These are phyloP conservation scores for Teratosphaeria epicoccoides DNA, from an alignment of 2,329 filamentous ascomycete species.

Conservation along the genomic window DNA sequence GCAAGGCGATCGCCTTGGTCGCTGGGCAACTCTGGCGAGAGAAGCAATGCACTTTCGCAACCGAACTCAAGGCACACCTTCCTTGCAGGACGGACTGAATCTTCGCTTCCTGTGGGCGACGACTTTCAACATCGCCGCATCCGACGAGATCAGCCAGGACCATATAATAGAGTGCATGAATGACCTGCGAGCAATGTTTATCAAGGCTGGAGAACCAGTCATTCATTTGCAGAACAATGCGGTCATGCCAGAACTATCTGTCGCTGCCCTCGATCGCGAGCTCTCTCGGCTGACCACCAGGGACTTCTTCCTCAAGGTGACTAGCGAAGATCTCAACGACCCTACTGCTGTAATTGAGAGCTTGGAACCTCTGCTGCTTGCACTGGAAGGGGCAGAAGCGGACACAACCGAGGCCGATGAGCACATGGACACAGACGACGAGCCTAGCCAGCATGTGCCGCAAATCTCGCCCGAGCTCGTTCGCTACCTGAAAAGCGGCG, in stretches of 20 bases:
- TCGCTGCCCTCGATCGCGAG: slow-evolving; percentile 75
- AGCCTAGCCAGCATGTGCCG: background rate
- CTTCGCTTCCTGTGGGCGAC: slow-evolving; percentile 58
- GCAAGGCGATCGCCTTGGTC: slow-evolving; percentile 48
- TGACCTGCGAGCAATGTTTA: slow-evolving; percentile 49
- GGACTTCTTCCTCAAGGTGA: slow-evolving; percentile 89
- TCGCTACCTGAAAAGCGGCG: slow-evolving; percentile 72
- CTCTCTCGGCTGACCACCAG: slow-evolving; percentile 88
- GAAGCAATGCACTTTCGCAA: slow-evolving; percentile 39
- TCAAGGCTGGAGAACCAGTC: slow-evolving; percentile 36
- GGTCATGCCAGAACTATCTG: slow-evolving; percentile 77
- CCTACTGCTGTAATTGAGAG: slow-evolving; percentile 81
- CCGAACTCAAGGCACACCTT: slow-evolving; percentile 4
- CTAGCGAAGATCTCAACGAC: slow-evolving; percentile 70
- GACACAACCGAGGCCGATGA: slow-evolving; percentile 1
- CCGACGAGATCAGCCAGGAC: slow-evolving; percentile 45
- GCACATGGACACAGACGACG: background rate
- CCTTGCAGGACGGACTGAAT: slow-evolving; percentile 32
- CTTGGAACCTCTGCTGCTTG: slow-evolving; percentile 80
- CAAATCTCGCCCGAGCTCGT: slow-evolving; percentile 58
- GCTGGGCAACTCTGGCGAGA: slow-evolving; percentile 50
- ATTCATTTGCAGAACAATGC: slow-evolving; percentile 70
- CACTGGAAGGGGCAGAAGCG: slow-evolving; percentile 34
- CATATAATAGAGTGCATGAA: slow-evolving; percentile 52
- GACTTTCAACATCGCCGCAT: slow-evolving; percentile 50